A percentile compares a stretch with the other conserved stretches of the same genome.
phyloP scores from a whole-genome alignment of 495 filamentous ascomycete species.

The Cercophora newfieldiana region DNA sequence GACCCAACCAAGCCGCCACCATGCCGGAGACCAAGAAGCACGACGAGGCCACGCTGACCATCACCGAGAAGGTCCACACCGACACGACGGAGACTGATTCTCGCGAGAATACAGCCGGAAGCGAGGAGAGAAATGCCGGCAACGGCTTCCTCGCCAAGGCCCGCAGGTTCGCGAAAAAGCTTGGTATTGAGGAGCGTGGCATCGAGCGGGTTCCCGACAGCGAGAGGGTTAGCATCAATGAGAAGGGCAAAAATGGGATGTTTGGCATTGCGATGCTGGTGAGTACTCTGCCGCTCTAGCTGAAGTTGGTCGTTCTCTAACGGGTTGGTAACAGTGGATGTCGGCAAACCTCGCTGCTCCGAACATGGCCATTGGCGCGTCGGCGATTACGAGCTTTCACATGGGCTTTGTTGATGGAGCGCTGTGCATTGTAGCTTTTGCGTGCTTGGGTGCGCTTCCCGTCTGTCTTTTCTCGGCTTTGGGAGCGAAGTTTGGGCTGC shows the following conservation, averaged over 20 bases:
- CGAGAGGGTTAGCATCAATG: slow-evolving; percentile 73
- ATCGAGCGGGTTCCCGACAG: slow-evolving; percentile 77
- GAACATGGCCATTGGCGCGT: slow-evolving; percentile 77
- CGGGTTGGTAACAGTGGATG: slow-evolving; percentile 67
- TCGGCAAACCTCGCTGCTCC: slow-evolving; percentile 83
- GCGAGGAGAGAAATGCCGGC: too few relatives aligned
- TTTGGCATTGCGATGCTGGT: slow-evolving; percentile 76
- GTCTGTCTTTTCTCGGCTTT: slow-evolving; percentile 82
- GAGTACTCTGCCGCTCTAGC: slow-evolving; percentile 28
- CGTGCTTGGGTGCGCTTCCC: slow-evolving; percentile 69
- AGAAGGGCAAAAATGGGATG: slow-evolving; percentile 59
- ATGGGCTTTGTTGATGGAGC: slow-evolving; percentile 78
- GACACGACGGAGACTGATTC: neutral
- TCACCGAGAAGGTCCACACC: neutral
- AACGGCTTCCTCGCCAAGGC: slow-evolving; percentile 63
- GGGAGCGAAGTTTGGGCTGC: slow-evolving; percentile 72
- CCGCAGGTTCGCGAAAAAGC: slow-evolving; percentile 66
- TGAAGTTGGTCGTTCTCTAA: neutral
- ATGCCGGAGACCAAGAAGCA: neutral
- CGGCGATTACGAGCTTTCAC: slow-evolving; percentile 64
- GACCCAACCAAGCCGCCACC: neutral
- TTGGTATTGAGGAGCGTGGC: slow-evolving; percentile 75
- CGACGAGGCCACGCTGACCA: neutral
- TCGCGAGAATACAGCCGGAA: too few relatives aligned
- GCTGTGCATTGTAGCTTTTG: slow-evolving; percentile 74